Percentiles rank a stretch among this genome's conserved stretches.
phyloP scores from a whole-genome alignment of 2,329 filamentous ascomycete species.

The Pyricularia grisea region DNA sequence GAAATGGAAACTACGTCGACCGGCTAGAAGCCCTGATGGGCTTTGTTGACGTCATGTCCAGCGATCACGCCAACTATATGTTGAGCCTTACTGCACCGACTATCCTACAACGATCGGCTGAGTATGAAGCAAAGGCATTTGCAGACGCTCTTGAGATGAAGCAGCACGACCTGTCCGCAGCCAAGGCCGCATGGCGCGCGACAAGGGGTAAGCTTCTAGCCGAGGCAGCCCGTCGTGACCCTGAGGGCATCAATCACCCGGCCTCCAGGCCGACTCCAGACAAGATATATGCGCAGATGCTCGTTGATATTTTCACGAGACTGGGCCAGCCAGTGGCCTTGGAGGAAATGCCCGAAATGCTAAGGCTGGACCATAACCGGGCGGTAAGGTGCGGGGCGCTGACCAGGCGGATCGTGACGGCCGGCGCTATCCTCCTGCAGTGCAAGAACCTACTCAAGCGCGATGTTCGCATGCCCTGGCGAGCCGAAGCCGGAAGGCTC shows the following conservation, averaged over 20 bases:
- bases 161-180: conserved; percentile 43
- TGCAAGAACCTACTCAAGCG: conserved; percentile 78
- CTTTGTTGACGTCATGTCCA: conserved; percentile 67
- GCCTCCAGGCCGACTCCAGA: conserved; percentile 55
- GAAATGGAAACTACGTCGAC: conserved; percentile 58
- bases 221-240: conserved; percentile 60
- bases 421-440: conserved; percentile 66
- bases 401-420: conserved; percentile 58
- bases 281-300: conserved; percentile 66
- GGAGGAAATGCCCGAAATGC: conserved; percentile 59
- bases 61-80: conserved; percentile 77
- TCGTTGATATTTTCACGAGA: conserved; percentile 67
- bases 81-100: conserved; percentile 62
- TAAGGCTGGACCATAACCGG: conserved; percentile 58
- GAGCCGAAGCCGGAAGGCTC: conserved; percentile 62
- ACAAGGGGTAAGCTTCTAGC: conserved; percentile 55
- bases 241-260: conserved; percentile 54
- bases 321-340: conserved; percentile 38
- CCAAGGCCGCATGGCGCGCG: conserved; percentile 56
- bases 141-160: conserved; percentile 51
- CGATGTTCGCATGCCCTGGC: conserved; percentile 71
- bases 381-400: conserved; percentile 47
- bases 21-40: conserved; percentile 66
- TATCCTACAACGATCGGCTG: conserved; percentile 59
- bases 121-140: conserved; percentile 69